A percentile compares a stretch with the other conserved stretches of the same genome.
Evolutionary conservation across 2,329 filamentous ascomycete genomes (phyloP).

Genomic region (Cryphonectria parasitica): DNA sequence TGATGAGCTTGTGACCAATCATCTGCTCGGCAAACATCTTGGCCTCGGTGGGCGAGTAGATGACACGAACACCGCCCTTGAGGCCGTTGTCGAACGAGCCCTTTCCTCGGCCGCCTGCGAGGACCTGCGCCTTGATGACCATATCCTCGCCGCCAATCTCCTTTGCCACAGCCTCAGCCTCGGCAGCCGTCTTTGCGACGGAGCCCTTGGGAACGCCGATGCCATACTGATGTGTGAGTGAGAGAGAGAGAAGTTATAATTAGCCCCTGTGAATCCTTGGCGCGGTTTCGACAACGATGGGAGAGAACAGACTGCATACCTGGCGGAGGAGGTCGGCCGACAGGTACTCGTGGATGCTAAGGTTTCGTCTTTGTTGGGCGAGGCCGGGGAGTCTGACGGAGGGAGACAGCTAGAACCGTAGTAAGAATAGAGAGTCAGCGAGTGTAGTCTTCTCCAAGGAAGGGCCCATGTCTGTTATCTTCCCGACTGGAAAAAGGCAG

Average conservation of each 20-base stretch:
- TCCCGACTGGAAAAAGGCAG: slow-evolving; percentile 15
- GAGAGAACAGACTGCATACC: slow-evolving; percentile 47
- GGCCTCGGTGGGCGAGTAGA: slow-evolving; percentile 96
- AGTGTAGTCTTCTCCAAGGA: background rate
- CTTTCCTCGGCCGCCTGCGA: slow-evolving; percentile 97
- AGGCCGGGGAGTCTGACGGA: slow-evolving; percentile 64
- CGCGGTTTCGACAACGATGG: slow-evolving; percentile 11
- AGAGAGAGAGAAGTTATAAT: slow-evolving; percentile 32
- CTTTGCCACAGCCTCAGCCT: slow-evolving; percentile 91
- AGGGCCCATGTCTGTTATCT: background rate
- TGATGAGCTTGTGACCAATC: slow-evolving; percentile 99
- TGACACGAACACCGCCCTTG: slow-evolving; percentile 97
- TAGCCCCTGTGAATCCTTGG: slow-evolving; percentile 18
- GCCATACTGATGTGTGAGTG: slow-evolving; percentile 71
- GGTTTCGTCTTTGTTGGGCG: slow-evolving; percentile 79
- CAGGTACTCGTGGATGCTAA: slow-evolving; percentile 98
- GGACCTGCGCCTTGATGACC: slow-evolving; percentile 99
- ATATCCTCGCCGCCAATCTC: slow-evolving; percentile 92
- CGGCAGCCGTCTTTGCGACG: slow-evolving; percentile 79
- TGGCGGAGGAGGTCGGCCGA: slow-evolving; percentile 86
- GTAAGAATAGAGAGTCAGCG: slow-evolving; percentile 33
- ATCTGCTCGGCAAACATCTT: slow-evolving; percentile 99
- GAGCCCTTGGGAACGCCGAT: slow-evolving; percentile 89
- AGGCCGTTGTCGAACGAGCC: slow-evolving; percentile 97
- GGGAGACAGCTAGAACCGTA: slow-evolving; percentile 46